Percentiles rank a stretch among this genome's conserved stretches.
These are phyloP conservation scores for Corymbia calophylla DNA, from an alignment of 441 rosid species.

Conservation along the genomic window DNA sequence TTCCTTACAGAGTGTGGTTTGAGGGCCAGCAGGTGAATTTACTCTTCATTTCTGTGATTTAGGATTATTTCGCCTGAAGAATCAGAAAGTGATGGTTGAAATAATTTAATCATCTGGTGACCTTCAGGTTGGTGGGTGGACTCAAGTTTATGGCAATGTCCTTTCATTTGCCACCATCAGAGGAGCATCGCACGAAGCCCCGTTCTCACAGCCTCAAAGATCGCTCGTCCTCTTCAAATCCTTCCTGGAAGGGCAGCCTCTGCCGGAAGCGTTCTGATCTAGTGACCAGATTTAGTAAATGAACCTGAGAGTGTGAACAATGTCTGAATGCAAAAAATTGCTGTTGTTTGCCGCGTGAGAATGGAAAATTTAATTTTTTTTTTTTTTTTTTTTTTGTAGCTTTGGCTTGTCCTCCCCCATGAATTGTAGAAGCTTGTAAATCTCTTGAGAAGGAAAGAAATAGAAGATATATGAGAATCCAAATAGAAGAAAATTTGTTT, in stretches of 20 bases:
- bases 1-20: conserved; percentile 94
- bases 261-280: conserved; percentile 75
- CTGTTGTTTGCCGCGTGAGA: conserved; percentile 3
- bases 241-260: conserved; percentile 50
- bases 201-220: conserved; percentile 94
- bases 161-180: conserved; percentile 88
- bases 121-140: conserved; percentile 98
- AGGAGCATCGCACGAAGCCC: conserved; percentile 98
- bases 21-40: conserved; percentile 73
- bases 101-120: neutral
- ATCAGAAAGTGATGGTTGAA: neutral
- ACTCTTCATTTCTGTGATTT: neutral
- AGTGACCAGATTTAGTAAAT: conserved; percentile 8
- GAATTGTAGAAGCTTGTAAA: conserved; percentile 35
- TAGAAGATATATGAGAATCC: neutral
- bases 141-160: conserved; percentile 76
- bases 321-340: conserved; percentile 11
- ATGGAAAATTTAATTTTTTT: conserved; percentile 24
- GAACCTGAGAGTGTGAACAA: conserved; percentile 19
- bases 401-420: conserved; percentile 14
- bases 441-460: conserved; percentile 14
- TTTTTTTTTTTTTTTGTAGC: conserved; percentile 13
- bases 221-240: conserved; percentile 83
- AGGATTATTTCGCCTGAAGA: neutral
- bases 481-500: neutral